Conservation (phyloP, 106 monocot genomes). For the Acorus calamus region DNA sequence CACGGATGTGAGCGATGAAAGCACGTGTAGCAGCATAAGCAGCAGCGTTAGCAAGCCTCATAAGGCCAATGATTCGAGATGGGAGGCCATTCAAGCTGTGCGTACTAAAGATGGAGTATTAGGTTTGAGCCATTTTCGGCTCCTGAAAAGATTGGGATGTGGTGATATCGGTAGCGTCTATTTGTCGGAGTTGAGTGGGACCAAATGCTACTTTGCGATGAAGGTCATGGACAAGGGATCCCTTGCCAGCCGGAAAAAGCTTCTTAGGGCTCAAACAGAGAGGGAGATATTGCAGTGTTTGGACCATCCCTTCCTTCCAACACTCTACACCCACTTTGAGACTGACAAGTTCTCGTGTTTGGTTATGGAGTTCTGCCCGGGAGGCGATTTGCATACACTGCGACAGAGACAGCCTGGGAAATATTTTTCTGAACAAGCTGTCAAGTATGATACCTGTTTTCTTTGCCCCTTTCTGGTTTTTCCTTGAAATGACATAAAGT, state of each 20-base stretch:
- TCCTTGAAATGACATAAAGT: not conserved
- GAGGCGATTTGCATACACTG: conserved; percentile 27
- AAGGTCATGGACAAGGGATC: conserved; percentile 27
- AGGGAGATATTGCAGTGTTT: conserved; percentile 25
- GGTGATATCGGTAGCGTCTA: conserved; percentile 30
- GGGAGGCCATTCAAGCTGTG: conserved; percentile 20
- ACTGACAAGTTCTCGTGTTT: conserved; percentile 31
- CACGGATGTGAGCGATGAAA: conserved; percentile 23
- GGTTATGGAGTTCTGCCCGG: conserved; percentile 31
- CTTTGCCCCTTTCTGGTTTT: not conserved
- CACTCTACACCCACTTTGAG: conserved; percentile 28
- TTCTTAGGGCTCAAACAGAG: conserved; percentile 27
- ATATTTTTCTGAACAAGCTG: conserved; percentile 29
- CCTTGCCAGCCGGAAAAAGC: conserved; percentile 22
- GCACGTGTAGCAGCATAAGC: conserved; percentile 20
- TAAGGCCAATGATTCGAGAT: conserved; percentile 25
- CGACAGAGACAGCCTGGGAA: conserved; percentile 31
- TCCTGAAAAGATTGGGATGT: conserved; percentile 18
- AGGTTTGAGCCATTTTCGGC: conserved; percentile 22
- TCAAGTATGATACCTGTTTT: conserved; percentile 9
- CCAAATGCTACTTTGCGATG: conserved; percentile 26
- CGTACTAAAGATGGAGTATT: conserved; percentile 16
- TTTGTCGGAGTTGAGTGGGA: conserved; percentile 25
- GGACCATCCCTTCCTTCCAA: conserved; percentile 31
- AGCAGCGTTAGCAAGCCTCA: conserved; percentile 22